Percentiles rank a stretch among this genome's conserved stretches.
These are phyloP conservation scores for Epicoccum sorghinum DNA, from an alignment of 2,329 filamentous ascomycete genomes.

Conservation along the genomic window DNA sequence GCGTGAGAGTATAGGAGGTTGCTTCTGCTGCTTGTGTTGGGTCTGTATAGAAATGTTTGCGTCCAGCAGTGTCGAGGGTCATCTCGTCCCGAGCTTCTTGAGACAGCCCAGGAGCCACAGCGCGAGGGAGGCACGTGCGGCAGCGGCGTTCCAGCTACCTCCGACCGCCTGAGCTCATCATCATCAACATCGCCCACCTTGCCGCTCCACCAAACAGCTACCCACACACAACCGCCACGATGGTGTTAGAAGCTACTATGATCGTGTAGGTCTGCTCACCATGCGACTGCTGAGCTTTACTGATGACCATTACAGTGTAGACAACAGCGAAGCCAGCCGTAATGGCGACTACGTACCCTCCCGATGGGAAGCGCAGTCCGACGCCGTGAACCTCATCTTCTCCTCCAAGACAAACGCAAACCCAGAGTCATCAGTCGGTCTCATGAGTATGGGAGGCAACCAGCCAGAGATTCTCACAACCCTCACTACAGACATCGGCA, in stretches of 20 bases:
- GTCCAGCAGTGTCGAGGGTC: background rate
- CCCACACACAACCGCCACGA: constrained; percentile 61
- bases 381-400: constrained; percentile 94
- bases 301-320: constrained; percentile 64
- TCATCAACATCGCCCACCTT: constrained; percentile 20
- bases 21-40: too few relatives aligned
- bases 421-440: constrained; percentile 92
- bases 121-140: background rate
- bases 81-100: constrained; percentile 2
- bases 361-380: constrained; percentile 93
- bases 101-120: background rate
- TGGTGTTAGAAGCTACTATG: constrained; percentile 99
- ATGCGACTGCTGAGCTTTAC: constrained; percentile 5
- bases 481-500: constrained; percentile 93
- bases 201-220: constrained; percentile 10
- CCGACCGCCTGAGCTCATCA: constrained; percentile 30
- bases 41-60: background rate
- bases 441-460: constrained; percentile 99
- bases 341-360: constrained; percentile 94
- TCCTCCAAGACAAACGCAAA: constrained; percentile 94
- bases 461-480: constrained; percentile 98
- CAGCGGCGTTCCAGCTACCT: constrained; percentile 22
- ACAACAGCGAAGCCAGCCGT: constrained; percentile 98
- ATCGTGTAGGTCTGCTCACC: constrained; percentile 65
- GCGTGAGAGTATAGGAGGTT: too few relatives aligned